Base-by-base conservation (phyloP, 148 eudicot species). In the Nepenthes gracilis region DNA sequence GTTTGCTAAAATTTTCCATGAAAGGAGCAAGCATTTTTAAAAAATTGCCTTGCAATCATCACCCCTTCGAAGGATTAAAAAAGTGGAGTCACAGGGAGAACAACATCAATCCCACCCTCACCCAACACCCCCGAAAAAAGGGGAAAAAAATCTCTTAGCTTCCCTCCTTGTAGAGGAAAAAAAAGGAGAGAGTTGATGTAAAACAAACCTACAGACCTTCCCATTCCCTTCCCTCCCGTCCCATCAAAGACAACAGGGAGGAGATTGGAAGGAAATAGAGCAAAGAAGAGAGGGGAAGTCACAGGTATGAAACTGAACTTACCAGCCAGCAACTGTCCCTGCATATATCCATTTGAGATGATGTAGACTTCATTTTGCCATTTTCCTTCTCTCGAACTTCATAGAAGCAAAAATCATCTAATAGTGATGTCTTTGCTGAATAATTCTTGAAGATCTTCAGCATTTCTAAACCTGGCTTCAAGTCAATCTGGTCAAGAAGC, bases 401-500 rank as follows among this genome's bases (percentile, higher is more conserved):
- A 60, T 93, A 88, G 55, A 93, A 93, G 62, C 73, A 71, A 58
- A 85, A 78, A 72, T 93, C 96, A 54, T 88, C 91, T 9, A 86
- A 60, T 8, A 93, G 55, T 53, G 88, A 85, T 12, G 91, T 71
- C 69, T 67, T 82, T 33, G 66, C 70, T 48, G 77, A 55, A 65
- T 74, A 80, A 65, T 61, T 78, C 78, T 88, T 88, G 68, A 93
- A 88, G 38, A 93, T 84, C 66, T 73, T 84, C 64, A 93, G 81
- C 91, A 93, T 85, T 64, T 93, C 87, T 50, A 80, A 49, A 54
- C 91, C 98, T 74, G 86, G 77, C 77, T 86, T 82, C 45, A 86
- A 70, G 57, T 81, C 92, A 77, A 91, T 67, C 97, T 91, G 40
- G 43, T 58, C 35, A 49, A 47, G 6, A 56, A 56, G 13, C 51